Evolutionary conservation across 1,284 basidiomycete species (phyloP).

Genomic region (Tetrapyrgos nigripes): DNA sequence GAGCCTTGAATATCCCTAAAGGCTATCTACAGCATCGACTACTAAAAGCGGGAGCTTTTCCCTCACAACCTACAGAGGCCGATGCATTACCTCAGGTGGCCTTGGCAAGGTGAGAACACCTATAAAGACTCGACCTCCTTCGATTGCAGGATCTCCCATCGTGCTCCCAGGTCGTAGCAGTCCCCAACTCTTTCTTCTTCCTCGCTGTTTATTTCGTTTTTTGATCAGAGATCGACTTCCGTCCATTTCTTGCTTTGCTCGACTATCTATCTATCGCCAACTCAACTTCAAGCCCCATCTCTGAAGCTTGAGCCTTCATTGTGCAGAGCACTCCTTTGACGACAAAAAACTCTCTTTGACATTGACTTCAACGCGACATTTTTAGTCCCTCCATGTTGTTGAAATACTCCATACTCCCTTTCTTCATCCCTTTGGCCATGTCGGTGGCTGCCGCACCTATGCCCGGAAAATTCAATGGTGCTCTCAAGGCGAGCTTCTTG

Average conservation of each 20-base stretch:
- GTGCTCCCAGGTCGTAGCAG: slow-evolving; percentile 16
- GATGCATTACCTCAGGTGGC: neutral
- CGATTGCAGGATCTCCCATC: slow-evolving; percentile 17
- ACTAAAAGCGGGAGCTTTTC: neutral
- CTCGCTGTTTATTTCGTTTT: neutral
- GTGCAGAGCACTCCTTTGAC: slow-evolving; percentile 22
- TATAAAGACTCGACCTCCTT: slow-evolving; percentile 11
- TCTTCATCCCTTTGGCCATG: slow-evolving; percentile 27
- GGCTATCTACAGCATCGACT: slow-evolving; percentile 8
- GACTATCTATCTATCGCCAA: neutral
- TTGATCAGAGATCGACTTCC: slow-evolving; percentile 24
- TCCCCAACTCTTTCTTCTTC: slow-evolving; percentile 14
- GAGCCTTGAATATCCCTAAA: neutral
- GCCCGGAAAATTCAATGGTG: slow-evolving; percentile 16
- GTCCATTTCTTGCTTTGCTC: slow-evolving; percentile 13
- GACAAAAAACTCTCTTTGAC: neutral
- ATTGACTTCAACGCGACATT: slow-evolving; percentile 8
- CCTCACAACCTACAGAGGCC: neutral
- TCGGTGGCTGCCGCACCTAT: slow-evolving; percentile 32
- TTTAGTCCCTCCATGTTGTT: slow-evolving; percentile 26
- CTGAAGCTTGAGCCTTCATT: slow-evolving; percentile 1
- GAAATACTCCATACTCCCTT: slow-evolving; percentile 24
- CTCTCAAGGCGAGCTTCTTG: slow-evolving; percentile 22
- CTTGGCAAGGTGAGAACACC: slow-evolving; percentile 2
- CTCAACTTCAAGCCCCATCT: neutral